Evolutionary conservation across 768 basidiomycete species (phyloP).

Genomic region (Trametes meyenii): DNA sequence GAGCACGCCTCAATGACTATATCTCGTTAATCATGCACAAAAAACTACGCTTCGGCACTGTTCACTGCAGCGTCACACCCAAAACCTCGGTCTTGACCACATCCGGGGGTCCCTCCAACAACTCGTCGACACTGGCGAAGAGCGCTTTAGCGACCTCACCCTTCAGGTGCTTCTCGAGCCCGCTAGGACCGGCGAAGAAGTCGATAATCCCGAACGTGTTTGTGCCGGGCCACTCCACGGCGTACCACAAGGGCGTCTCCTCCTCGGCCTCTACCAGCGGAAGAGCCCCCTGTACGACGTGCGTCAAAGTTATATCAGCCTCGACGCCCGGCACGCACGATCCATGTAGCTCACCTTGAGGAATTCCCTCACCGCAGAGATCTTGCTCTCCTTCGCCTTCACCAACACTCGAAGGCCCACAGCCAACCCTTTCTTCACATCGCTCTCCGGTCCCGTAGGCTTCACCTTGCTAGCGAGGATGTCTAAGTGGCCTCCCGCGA

Average conservation of each 20-base stretch:
- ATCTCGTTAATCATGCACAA: background rate
- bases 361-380: slow-evolving; percentile 39
- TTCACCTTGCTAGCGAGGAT: slow-evolving; percentile 39
- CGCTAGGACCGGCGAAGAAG: slow-evolving; percentile 40
- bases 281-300: slow-evolving; percentile 32
- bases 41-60: no score
- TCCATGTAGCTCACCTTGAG: slow-evolving; percentile 34
- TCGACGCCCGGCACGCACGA: background rate
- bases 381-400: slow-evolving; percentile 41
- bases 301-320: no score
- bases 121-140: slow-evolving; percentile 36
- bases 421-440: slow-evolving; percentile 32
- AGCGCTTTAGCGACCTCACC: slow-evolving; percentile 41
- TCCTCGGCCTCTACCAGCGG: slow-evolving; percentile 40
- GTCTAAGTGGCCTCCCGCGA: slow-evolving; percentile 27
- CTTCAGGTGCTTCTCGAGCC: slow-evolving; percentile 36
- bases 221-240: slow-evolving; percentile 41
- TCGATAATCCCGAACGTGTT: slow-evolving; percentile 42
- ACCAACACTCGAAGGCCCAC: slow-evolving; percentile 39
- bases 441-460: slow-evolving; percentile 13
- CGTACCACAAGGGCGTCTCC: slow-evolving; percentile 42
- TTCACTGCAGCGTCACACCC: slow-evolving; percentile 29
- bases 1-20: background rate
- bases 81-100: slow-evolving; percentile 39
- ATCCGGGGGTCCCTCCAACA: slow-evolving; percentile 36